phyloP scores from a whole-genome alignment of 371 early-diverging fungal species.

The Nematocida sp. region DNA sequence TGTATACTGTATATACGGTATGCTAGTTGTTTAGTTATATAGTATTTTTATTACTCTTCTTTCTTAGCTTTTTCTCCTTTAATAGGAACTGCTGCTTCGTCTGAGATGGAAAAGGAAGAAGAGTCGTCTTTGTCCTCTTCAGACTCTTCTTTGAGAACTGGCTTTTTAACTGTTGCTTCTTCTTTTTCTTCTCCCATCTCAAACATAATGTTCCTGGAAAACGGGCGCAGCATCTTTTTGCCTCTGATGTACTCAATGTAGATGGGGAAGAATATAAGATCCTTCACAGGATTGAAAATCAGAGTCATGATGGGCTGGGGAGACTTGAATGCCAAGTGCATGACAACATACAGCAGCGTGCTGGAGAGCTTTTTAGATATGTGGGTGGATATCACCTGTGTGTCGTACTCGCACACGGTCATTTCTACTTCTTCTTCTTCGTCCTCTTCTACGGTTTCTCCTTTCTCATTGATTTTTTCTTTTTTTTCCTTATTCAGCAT shows the following conservation, averaged over 20 bases:
- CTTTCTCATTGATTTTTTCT: neutral
- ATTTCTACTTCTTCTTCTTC: constrained; percentile 60
- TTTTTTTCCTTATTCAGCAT: neutral
- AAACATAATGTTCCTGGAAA: constrained; percentile 62
- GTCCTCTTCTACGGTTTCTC: constrained; percentile 47
- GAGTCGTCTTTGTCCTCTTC: constrained; percentile 9
- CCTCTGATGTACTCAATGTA: constrained; percentile 60
- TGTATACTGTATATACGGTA: too few species aligned
- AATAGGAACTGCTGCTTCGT: neutral
- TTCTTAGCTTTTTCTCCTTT: constrained; percentile 39
- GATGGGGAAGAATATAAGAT: constrained; percentile 61
- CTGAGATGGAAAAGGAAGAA: too few species aligned
- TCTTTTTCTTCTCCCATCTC: constrained; percentile 13
- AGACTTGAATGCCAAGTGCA: constrained; percentile 55
- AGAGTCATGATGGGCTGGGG: constrained; percentile 60
- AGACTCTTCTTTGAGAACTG: constrained; percentile 50
- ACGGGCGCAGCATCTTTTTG: constrained; percentile 62
- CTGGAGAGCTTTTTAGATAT: constrained; percentile 45
- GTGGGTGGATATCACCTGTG: constrained; percentile 52
- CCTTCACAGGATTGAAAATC: constrained; percentile 55
- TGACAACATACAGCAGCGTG: constrained; percentile 46
- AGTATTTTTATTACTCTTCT: constrained; percentile 49
- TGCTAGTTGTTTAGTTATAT: too few species aligned
- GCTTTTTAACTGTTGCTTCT: constrained; percentile 51
- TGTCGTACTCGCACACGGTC: constrained; percentile 62